phyloP scores from a whole-genome alignment of 2,329 filamentous ascomycete species.

The Pseudogymnoascus verrucosus region DNA sequence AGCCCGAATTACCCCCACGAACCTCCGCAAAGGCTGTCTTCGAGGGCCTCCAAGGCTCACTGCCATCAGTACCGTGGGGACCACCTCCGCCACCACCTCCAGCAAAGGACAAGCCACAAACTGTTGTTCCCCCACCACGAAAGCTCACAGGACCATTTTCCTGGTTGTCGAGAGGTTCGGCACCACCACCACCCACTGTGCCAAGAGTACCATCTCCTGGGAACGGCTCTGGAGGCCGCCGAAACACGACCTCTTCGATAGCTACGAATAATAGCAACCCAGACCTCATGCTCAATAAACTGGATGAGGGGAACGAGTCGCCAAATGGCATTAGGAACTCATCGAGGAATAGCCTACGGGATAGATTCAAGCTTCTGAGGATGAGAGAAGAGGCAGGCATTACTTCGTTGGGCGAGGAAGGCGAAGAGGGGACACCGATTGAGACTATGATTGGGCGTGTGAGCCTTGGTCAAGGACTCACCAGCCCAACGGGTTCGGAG shows the following conservation, averaged over 20 bases:
- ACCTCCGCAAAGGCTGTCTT: conserved; percentile 52
- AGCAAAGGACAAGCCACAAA: conserved; percentile 17
- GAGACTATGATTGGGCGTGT: conserved; percentile 35
- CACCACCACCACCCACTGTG: conserved; percentile 44
- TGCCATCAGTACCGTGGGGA: conserved; percentile 68
- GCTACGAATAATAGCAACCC: conserved; percentile 73
- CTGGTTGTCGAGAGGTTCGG: conserved; percentile 67
- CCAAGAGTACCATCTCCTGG: conserved; percentile 21
- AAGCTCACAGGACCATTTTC: conserved; percentile 85
- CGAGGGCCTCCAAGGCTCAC: conserved; percentile 62
- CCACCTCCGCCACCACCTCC: conserved; percentile 37
- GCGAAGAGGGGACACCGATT: conserved; percentile 31
- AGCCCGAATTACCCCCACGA: conserved; percentile 22
- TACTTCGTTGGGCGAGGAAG: conserved; percentile 43
- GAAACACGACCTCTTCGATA: conserved; percentile 74
- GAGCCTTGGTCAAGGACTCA: conserved; percentile 32
- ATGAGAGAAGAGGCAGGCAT: conserved; percentile 65
- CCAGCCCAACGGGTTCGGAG: conserved; percentile 31
- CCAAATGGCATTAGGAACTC: conserved; percentile 36
- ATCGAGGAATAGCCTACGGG: conserved; percentile 59
- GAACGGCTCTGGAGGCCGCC: conserved; percentile 35
- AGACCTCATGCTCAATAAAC: conserved; percentile 67
- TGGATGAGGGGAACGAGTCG: conserved; percentile 69
- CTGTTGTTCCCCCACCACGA: conserved; percentile 37
- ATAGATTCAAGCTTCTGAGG: conserved; percentile 70